Base-by-base conservation (phyloP, 306 rosid species). In the Quercus rubra region DNA sequence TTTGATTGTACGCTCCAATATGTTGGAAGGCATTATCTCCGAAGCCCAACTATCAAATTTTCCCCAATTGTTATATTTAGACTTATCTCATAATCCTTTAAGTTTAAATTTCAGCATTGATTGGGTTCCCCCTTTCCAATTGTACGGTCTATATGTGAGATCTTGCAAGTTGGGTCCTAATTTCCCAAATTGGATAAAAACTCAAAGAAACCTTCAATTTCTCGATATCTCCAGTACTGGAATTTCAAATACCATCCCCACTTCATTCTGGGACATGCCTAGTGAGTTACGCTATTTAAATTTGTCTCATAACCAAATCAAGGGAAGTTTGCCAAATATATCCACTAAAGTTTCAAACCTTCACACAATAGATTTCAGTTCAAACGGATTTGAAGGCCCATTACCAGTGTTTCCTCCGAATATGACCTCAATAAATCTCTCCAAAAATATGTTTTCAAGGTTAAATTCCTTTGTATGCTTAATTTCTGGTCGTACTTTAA, bases 131-230 rank as follows among this genome's bases (percentile, higher is more conserved):
- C 69, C 85, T 0, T 81, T 76, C 17, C 61, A 77, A 12, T 35
- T 82, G 20, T 0, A 8, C 1, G 0, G 0, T 7, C 9, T 82
- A 18, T 1, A 0, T 21, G 6, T 77, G 75, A 9, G 13, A 12
- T 82, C 78, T 61, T 72, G 85, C 78, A 83, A 74, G 28, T 63
- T 79, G 5, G 86, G 83, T 62, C 71, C 78, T 19, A 31, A 54
- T 15, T 83, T 83, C 75, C 83, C 86, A 2, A 75, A 59, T 61
- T 83, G 86, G 86, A 63, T 83, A 70, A 68, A 25, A 3, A 57
- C 77, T 2, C 83, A 83, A 55, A 77, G 6, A 21, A 27, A 83
- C 4, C 73, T 83, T 20, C 7, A n/a, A 0, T 5, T 13, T 0
- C 77, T 83, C 3, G 1, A 51, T 41, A n/a, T 78, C 21, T 1